phyloP scores from a whole-genome alignment of 2,329 filamentous ascomycete species.

The Ophiocordyceps australis region DNA sequence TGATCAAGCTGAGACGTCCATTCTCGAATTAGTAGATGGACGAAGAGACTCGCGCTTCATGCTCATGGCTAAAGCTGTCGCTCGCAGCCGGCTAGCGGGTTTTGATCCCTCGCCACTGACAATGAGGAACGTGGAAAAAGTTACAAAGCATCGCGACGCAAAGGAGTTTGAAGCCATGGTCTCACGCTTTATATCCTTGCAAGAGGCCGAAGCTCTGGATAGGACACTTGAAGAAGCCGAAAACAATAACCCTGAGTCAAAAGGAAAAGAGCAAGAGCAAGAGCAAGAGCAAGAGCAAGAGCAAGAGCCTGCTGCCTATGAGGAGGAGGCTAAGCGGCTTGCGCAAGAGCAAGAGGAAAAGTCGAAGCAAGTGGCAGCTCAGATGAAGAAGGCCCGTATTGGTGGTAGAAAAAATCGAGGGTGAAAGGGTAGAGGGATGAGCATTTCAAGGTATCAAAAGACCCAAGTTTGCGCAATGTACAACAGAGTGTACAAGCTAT shows the following conservation, averaged over 20 bases:
- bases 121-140: constrained; percentile 62
- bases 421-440: too few relatives aligned
- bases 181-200: constrained; percentile 15
- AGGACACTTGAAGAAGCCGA: too few relatives aligned
- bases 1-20: constrained; percentile 78
- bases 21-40: constrained; percentile 89
- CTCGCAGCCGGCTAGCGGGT: constrained; percentile 37
- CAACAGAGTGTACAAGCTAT: too few relatives aligned
- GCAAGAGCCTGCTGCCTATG: too few relatives aligned
- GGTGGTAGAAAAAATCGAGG: too few relatives aligned
- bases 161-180: constrained; percentile 50
- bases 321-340: too few relatives aligned
- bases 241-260: too few relatives aligned
- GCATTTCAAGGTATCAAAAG: too few relatives aligned
- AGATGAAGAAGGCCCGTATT: too few relatives aligned
- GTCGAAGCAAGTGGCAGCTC: too few relatives aligned
- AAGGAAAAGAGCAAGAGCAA: neutral
- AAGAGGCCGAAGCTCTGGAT: constrained; percentile 5
- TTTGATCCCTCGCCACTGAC: constrained; percentile 53
- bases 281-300: neutral
- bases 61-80: constrained; percentile 75
- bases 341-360: too few relatives aligned
- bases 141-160: constrained; percentile 60
- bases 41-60: constrained; percentile 88
- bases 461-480: too few relatives aligned